phyloP scores from a whole-genome alignment of 1,284 basidiomycete species.

The Apiotrichum mycotoxinovorans region DNA sequence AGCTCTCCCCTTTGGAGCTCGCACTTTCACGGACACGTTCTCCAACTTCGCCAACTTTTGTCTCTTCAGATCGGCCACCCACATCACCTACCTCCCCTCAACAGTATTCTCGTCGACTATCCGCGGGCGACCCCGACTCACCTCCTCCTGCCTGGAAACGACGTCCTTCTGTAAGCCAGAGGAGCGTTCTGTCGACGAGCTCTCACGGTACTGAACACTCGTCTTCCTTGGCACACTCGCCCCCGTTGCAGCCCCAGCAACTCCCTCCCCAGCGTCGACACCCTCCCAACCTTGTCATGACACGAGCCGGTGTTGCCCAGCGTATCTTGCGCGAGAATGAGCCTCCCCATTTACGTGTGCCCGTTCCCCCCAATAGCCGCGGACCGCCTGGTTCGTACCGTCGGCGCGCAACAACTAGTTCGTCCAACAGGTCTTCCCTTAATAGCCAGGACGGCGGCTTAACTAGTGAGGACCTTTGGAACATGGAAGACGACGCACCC shows the following conservation, averaged over 20 bases:
- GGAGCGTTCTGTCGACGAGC: neutral
- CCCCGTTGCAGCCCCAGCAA: neutral
- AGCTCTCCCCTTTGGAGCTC: constrained; percentile 10
- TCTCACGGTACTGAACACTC: neutral
- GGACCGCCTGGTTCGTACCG: constrained; percentile 7
- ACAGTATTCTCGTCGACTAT: constrained; percentile 29
- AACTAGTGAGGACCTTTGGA: constrained; percentile 45
- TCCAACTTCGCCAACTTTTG: constrained; percentile 2
- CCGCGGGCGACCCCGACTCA: constrained; percentile 36
- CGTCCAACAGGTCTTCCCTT: constrained; percentile 38
- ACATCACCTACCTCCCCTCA: constrained; percentile 7
- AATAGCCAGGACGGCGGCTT: constrained; percentile 25
- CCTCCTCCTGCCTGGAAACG: constrained; percentile 47
- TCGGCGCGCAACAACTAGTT: constrained; percentile 10
- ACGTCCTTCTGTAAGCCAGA: constrained; percentile 13
- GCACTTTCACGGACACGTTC: constrained; percentile 18
- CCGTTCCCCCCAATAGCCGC: neutral
- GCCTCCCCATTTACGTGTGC: neutral
- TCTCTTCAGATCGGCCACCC: neutral
- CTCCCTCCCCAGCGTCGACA: constrained; percentile 11
- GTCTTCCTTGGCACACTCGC: constrained; percentile 6
- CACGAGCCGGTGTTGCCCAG: constrained; percentile 14
- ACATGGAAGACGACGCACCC: constrained; percentile 32
- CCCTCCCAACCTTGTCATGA: constrained; percentile 20
- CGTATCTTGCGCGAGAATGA: constrained; percentile 11